A percentile compares a stretch with the other conserved stretches of the same genome.
Conservation (phyloP, 1,284 basidiomycete species). For the Coniferiporia weirii region DNA sequence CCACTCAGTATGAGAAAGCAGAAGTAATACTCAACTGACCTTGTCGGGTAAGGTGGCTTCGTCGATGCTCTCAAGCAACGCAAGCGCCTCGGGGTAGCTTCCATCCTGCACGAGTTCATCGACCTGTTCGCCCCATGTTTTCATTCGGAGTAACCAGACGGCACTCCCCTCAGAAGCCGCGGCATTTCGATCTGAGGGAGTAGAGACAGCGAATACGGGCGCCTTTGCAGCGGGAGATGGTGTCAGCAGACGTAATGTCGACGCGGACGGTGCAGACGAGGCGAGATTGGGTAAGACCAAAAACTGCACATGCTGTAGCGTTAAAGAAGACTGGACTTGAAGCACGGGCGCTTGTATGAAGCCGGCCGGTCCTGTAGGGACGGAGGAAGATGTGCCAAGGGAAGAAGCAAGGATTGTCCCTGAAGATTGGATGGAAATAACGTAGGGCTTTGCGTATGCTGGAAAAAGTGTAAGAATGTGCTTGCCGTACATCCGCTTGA, state of each 20-base stretch:
- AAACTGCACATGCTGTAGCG: slow-evolving; percentile 59
- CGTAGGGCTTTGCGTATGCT: slow-evolving; percentile 82
- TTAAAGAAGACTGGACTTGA: slow-evolving; percentile 77
- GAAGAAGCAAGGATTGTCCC: slow-evolving; percentile 45
- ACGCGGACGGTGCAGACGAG: slow-evolving; percentile 24
- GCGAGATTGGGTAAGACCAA: slow-evolving; percentile 58
- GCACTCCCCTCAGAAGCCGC: slow-evolving; percentile 64
- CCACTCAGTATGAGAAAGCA: slow-evolving; percentile 3
- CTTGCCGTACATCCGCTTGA: background rate
- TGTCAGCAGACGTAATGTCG: slow-evolving; percentile 43
- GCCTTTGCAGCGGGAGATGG: slow-evolving; percentile 48
- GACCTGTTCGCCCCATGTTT: slow-evolving; percentile 75
- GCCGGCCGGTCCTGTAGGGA: slow-evolving; percentile 25
- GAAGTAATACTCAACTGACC: slow-evolving; percentile 33
- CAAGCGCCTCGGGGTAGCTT: slow-evolving; percentile 76
- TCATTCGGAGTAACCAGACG: slow-evolving; percentile 74
- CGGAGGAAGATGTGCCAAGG: slow-evolving; percentile 28
- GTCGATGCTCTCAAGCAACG: slow-evolving; percentile 72
- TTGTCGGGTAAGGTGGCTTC: slow-evolving; percentile 61
- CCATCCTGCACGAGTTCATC: slow-evolving; percentile 77
- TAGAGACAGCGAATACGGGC: slow-evolving; percentile 63
- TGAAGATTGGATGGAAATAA: slow-evolving; percentile 74
- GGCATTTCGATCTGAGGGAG: slow-evolving; percentile 64
- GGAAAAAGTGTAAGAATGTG: slow-evolving; percentile 1
- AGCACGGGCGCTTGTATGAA: slow-evolving; percentile 54